These are phyloP conservation scores for Cryptococcus sp. DNA, from an alignment of 1,284 basidiomycete species.

Conservation along the genomic window DNA sequence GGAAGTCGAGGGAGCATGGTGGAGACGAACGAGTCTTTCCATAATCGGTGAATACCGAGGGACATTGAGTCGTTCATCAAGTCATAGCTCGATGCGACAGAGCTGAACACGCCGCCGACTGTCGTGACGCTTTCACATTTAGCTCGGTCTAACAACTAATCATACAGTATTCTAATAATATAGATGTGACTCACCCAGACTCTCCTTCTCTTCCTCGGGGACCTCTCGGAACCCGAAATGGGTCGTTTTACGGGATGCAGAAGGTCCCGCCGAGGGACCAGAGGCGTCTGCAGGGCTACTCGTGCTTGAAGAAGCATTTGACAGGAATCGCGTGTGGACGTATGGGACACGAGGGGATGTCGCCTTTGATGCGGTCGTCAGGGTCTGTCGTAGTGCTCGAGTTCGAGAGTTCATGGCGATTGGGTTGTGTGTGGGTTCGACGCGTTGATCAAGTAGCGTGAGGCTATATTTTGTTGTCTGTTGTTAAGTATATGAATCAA, in stretches of 20 bases:
- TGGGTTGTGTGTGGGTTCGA: background rate
- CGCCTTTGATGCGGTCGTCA: too few relatives aligned
- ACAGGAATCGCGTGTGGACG: background rate
- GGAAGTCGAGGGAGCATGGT: constrained; percentile 67
- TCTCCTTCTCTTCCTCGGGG: constrained; percentile 69
- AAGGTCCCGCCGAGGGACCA: background rate
- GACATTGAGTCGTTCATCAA: constrained; percentile 99
- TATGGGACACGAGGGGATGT: too few relatives aligned
- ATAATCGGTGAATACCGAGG: constrained; percentile 90
- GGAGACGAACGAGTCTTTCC: constrained; percentile 93
- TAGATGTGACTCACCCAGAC: constrained; percentile 52
- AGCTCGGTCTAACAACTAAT: background rate
- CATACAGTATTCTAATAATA: background rate
- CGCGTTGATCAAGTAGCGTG: background rate
- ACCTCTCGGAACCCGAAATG: constrained; percentile 93
- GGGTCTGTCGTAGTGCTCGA: too few relatives aligned
- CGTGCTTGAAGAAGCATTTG: background rate
- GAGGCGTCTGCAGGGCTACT: background rate
- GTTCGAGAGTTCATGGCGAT: too few relatives aligned
- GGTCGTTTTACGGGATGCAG: constrained; percentile 56
- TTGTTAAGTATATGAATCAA: too few relatives aligned
- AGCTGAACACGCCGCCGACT: constrained; percentile 92
- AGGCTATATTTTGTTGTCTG: too few relatives aligned
- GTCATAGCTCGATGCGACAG: constrained; percentile 94
- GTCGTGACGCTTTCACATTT: background rate